A percentile compares a stretch with the other conserved stretches of the same genome.
phyloP scores from a whole-genome alignment of 805 yeast species.

The Yamadazyma akitaensis region DNA sequence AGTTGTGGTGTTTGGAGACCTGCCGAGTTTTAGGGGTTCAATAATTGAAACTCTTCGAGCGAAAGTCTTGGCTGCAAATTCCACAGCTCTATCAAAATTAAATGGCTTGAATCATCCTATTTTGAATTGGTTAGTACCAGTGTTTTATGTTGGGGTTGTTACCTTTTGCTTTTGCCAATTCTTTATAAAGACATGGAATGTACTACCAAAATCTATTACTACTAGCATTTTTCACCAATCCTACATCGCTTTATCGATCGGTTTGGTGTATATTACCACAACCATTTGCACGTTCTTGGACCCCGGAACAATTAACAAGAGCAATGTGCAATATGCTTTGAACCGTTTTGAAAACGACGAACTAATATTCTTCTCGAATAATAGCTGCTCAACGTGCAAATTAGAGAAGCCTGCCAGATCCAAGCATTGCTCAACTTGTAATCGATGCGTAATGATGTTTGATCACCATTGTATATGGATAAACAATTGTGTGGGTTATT shows the following conservation, averaged over 20 bases:
- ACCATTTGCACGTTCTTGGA: conserved; percentile 36
- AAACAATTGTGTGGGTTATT: conserved; percentile 70
- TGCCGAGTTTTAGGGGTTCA: conserved; percentile 40
- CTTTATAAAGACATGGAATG: conserved; percentile 24
- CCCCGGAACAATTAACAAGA: conserved; percentile 37
- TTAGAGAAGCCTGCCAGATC: conserved; percentile 55
- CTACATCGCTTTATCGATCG: conserved; percentile 30
- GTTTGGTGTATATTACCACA: conserved; percentile 32
- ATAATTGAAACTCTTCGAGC: conserved; percentile 23
- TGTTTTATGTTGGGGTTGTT: conserved; percentile 36
- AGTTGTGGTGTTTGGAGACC: conserved; percentile 40
- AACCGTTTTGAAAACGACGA: conserved; percentile 41
- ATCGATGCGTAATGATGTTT: conserved; percentile 43
- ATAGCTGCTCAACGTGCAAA: conserved; percentile 47
- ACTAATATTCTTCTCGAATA: conserved; percentile 49
- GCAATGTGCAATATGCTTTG: conserved; percentile 11
- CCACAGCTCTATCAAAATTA: background rate
- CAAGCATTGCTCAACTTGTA: conserved; percentile 63
- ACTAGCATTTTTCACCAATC: conserved; percentile 12
- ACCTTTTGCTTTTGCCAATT: conserved; percentile 31
- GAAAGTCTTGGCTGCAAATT: background rate
- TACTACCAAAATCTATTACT: conserved; percentile 12
- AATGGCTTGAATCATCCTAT: conserved; percentile 3
- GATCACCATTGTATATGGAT: conserved; percentile 69
- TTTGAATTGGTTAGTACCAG: conserved; percentile 45